Base-by-base conservation (phyloP, 371 early-diverging fungal species). In the Mortierella sp. region DNA sequence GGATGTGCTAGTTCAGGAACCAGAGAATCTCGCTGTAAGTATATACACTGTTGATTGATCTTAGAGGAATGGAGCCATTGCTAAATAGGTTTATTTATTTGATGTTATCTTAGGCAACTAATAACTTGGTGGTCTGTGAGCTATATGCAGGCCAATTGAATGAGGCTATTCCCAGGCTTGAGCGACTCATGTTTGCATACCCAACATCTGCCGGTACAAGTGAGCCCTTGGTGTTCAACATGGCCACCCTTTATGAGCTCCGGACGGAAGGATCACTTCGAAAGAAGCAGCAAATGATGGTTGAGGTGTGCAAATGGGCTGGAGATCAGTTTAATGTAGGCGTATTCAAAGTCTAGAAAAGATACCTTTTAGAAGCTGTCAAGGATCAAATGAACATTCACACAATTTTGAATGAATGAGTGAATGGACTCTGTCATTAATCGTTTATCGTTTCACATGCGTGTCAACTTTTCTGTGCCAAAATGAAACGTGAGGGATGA, bases 221-320 rank as follows among this genome's bases (percentile, higher is more conserved):
- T 49, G 89, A 87, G 70, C 84, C 88, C 7, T 81, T 86, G 12
- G 71, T 91, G 4, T 85, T 86, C 72, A 91, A 91, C 62, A 67
- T 91, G 74, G 89, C 89, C 55, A 89, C 89, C 5, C 72, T 91
- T 23, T 89, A 85, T 72, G 91, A 89, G 59, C 78, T 91, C 47
- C 73, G 90, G 23, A 85, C 84, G 40, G 91, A 89, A 51, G 79
- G 85, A 45, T 83, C 87, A 2, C 76, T 83, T 3, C 79, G 78
- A 31, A 85, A 83, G 64, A 89, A 91, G 67, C 79, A 86, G 22
- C 80, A 83, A 34, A 64, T 87, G 55, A 75, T 89, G 83, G 82
- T 85, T 15, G 87, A 88, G 43, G 87, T 91, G 17, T 83, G 87
- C 59, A 79, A 86, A 23, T 89, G 87, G 87, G 87, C 87, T 0